Base-by-base conservation (phyloP, 108 stramenopile species). In the Seminavis robusta region DNA sequence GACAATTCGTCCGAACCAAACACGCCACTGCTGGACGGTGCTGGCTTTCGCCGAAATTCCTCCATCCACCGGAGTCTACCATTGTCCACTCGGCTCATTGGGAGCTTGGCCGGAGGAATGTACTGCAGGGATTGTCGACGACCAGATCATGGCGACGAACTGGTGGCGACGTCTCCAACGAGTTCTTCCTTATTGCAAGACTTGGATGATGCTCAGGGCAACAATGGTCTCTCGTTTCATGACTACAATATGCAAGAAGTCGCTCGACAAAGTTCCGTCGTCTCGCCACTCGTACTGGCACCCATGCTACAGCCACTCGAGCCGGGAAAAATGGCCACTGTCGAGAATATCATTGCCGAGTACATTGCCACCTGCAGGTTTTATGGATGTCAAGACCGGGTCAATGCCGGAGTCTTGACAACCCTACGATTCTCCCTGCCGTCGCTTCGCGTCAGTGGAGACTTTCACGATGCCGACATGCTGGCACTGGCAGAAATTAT, bases 401-500 rank as follows among this genome's bases (percentile, higher is more conserved):
- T 79, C 65, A 91, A 91, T 61, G 44, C 86, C 1, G 90, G 90
- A 15, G 59, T 91, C 15, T 39, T 87, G 32, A 74, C 86, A 1
- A 63, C 85, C 2, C 33, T 91, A 3, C 81, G 90, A 11, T 87
- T 74, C 52, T 63, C 62, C 15, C 42, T 84, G 9, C 86, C 90
- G 7, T 62, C 79, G 3, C 33, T 91, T 15, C 79, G 90, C 0
- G 79, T 87, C 27, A 69, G 70, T 0, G 86, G 81, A 38, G 24
- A 46, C 31, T 91, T 87, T 54, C 84, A 83, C 59, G 90, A 91
- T 76, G 70, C 79, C 47, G 90, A 91, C 67, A 83, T 87, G 84
- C 28, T 91, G 45, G 84, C 90, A 8, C 39, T 91, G 29, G 55
- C 43, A 1, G 90, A 91, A 55, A 32, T 91, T 0, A 44, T 91